phyloP scores from a whole-genome alignment of 2,329 filamentous ascomycete genomes.

The Fusarium lateritium region DNA sequence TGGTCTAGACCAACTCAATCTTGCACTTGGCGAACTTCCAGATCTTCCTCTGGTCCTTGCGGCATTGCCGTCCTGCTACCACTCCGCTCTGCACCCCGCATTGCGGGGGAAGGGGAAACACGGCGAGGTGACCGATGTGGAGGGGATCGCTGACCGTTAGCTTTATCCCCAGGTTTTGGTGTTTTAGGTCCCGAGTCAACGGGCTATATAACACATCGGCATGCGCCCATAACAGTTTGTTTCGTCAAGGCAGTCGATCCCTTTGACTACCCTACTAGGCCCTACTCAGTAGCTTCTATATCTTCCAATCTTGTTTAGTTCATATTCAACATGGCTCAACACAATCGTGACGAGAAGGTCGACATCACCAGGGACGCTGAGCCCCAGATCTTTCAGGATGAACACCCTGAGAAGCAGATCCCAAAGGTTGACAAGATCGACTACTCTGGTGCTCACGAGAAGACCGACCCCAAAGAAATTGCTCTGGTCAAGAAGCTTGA shows the following conservation, averaged over 20 bases:
- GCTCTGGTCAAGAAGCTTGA: slow-evolving; percentile 48
- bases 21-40: slow-evolving; percentile 18
- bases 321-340: slow-evolving; percentile 23
- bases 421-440: slow-evolving; percentile 41
- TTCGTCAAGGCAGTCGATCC: slow-evolving; percentile 35
- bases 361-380: slow-evolving; percentile 28
- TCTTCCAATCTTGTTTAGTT: neutral
- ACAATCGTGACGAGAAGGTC: slow-evolving; percentile 24
- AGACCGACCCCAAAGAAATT: slow-evolving; percentile 48
- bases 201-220: slow-evolving; percentile 29
- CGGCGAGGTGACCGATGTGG: slow-evolving; percentile 8
- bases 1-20: slow-evolving; percentile 40
- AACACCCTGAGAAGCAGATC: slow-evolving; percentile 36
- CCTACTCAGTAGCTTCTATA: neutral
- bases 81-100: slow-evolving; percentile 35
- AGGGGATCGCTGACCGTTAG: slow-evolving; percentile 3
- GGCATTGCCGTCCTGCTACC: slow-evolving; percentile 1
- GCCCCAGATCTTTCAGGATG: slow-evolving; percentile 42
- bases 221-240: neutral
- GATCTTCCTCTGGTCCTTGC: slow-evolving; percentile 10
- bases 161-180: slow-evolving; percentile 11
- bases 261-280: slow-evolving; percentile 26
- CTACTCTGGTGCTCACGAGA: slow-evolving; percentile 49
- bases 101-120: slow-evolving; percentile 25
- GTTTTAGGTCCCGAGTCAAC: neutral